These are phyloP conservation scores for Yarrowia osloensis DNA, from an alignment of 805 yeast genomes.

Conservation along the genomic window DNA sequence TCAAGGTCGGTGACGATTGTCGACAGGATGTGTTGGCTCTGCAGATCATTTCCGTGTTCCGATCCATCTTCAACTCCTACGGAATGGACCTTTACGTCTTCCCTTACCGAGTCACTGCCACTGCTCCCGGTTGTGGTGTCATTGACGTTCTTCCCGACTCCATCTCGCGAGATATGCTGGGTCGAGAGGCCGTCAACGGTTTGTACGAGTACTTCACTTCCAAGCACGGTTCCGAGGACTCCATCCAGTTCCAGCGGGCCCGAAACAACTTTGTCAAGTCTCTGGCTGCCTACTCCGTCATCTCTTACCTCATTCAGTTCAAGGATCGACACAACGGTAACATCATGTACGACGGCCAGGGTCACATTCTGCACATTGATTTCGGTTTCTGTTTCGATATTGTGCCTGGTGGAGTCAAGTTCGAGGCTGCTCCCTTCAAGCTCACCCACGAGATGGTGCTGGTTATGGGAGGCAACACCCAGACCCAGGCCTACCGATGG, in stretches of 20 bases:
- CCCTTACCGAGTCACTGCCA: constrained; percentile 95
- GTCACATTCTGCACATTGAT: constrained; percentile 93
- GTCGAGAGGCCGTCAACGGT: constrained; percentile 98
- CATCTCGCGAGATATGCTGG: constrained; percentile 95
- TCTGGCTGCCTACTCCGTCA: constrained; percentile 87
- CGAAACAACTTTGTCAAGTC: constrained; percentile 91
- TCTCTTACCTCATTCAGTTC: constrained; percentile 86
- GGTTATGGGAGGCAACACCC: constrained; percentile 88
- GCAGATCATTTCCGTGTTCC: constrained; percentile 86
- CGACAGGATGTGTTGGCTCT: constrained; percentile 94
- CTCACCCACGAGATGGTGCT: constrained; percentile 93
- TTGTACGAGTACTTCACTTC: constrained; percentile 87
- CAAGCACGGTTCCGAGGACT: constrained; percentile 92
- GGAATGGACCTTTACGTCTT: constrained; percentile 90
- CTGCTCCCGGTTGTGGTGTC: constrained; percentile 99
- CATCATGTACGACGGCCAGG: constrained; percentile 93
- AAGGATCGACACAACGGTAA: constrained; percentile 98
- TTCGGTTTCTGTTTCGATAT: constrained; percentile 98
- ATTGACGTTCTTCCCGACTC: constrained; percentile 97
- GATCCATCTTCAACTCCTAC: constrained; percentile 82
- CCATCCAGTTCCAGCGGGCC: constrained; percentile 87
- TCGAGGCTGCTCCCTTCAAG: constrained; percentile 98
- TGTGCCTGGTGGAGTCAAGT: constrained; percentile 97
- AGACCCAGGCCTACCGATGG: constrained; percentile 87
- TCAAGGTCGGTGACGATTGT: constrained; percentile 99